Evolutionary conservation across 176 grass and related monocot species (phyloP).

Genomic region (Phyllostachys edulis): DNA sequence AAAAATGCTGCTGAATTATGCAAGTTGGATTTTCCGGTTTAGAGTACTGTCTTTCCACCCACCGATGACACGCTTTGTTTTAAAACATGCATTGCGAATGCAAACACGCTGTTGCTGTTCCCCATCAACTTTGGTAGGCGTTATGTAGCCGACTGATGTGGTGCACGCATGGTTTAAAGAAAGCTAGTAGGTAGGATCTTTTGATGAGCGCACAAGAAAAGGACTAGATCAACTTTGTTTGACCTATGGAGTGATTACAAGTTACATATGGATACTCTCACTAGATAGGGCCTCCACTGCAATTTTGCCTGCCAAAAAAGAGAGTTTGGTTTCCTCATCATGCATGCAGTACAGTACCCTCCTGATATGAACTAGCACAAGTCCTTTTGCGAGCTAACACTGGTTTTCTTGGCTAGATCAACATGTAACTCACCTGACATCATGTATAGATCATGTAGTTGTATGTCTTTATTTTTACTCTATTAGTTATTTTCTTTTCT

Average conservation of each 20-base stretch:
- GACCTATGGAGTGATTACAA: not conserved
- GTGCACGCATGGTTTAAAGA: not conserved
- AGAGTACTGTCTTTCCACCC: not conserved
- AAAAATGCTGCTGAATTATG: not conserved
- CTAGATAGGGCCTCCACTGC: not conserved
- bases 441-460: too few species aligned
- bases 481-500: too few species aligned
- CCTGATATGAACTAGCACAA: not conserved
- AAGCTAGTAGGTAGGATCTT: not conserved
- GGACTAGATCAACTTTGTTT: not conserved
- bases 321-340: not conserved
- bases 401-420: too few species aligned
- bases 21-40: not conserved
- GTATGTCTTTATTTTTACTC: too few species aligned
- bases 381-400: not conserved
- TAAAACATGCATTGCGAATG: not conserved
- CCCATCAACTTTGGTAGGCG: not conserved
- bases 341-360: not conserved
- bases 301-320: not conserved
- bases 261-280: not conserved
- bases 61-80: conserved; percentile 22
- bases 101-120: not conserved
- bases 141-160: conserved; percentile 18
- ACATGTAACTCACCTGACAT: too few species aligned
- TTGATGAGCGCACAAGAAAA: not conserved